Evolutionary conservation across 345 rosid species (phyloP).

Genomic region (Eucalyptus rudis): DNA sequence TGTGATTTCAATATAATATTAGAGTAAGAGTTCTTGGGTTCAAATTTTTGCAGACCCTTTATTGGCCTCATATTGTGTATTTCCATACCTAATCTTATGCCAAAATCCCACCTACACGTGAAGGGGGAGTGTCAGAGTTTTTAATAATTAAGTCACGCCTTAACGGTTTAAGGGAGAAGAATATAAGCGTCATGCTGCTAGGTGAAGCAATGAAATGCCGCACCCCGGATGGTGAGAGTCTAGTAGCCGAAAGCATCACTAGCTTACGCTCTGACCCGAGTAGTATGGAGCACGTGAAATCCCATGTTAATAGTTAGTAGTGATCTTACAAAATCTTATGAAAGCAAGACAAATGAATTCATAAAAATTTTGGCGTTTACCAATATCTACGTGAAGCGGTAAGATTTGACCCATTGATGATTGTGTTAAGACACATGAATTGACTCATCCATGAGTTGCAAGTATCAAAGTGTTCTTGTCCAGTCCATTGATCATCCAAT

Average conservation of each 20-base stretch:
- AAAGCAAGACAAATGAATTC: background rate
- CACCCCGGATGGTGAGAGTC: too few relatives aligned
- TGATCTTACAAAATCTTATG: background rate
- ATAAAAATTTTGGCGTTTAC: background rate
- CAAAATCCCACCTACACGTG: background rate
- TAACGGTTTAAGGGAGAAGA: background rate
- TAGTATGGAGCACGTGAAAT: too few relatives aligned
- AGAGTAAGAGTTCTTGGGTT: background rate
- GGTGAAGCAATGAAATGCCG: accelerated
- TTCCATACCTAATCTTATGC: background rate
- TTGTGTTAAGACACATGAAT: background rate
- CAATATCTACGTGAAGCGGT: background rate
- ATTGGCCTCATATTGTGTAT: background rate
- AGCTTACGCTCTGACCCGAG: accelerated
- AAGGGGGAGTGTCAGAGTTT: background rate
- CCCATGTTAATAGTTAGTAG: background rate
- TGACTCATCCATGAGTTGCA: background rate
- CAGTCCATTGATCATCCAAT: background rate
- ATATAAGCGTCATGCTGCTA: too few relatives aligned
- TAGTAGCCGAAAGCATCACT: accelerated
- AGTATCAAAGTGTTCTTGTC: background rate
- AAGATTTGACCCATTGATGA: background rate
- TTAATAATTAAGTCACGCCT: background rate
- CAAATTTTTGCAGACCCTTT: too few relatives aligned
- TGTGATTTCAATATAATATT: background rate